These are phyloP conservation scores for Trichoderma reesei DNA, from an alignment of 495 filamentous ascomycete species.

Conservation along the genomic window DNA sequence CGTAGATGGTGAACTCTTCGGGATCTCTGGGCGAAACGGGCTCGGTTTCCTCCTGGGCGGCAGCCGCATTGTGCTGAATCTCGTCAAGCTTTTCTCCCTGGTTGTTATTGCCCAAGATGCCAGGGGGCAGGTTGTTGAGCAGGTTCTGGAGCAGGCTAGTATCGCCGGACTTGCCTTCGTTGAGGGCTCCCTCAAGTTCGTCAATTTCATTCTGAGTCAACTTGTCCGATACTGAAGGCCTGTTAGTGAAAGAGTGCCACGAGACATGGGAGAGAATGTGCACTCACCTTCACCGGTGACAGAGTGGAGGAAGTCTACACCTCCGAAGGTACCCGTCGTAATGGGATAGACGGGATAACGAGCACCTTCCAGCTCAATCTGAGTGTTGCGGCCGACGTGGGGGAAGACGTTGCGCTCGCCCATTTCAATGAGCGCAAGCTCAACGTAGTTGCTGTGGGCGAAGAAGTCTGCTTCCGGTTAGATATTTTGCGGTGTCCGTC, in stretches of 20 bases:
- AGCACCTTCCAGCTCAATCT: slow-evolving; percentile 55
- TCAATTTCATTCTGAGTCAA: slow-evolving; percentile 78
- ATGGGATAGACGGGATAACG: slow-evolving; percentile 59
- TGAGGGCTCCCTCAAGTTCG: slow-evolving; percentile 66
- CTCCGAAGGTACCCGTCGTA: slow-evolving; percentile 85
- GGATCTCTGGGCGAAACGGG: slow-evolving; percentile 60
- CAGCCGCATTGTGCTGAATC: slow-evolving; percentile 55
- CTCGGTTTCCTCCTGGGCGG: slow-evolving; percentile 55
- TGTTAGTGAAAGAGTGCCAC: background rate
- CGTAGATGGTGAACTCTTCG: slow-evolving; percentile 61
- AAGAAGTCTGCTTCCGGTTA: slow-evolving; percentile 51
- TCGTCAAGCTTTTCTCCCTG: slow-evolving; percentile 47
- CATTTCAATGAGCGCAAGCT: slow-evolving; percentile 75
- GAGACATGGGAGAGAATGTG: background rate
- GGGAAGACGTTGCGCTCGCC: slow-evolving; percentile 74
- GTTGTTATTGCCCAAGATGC: slow-evolving; percentile 61
- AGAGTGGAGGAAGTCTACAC: slow-evolving; percentile 76
- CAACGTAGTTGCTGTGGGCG: slow-evolving; percentile 84
- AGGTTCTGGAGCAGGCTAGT: slow-evolving; percentile 64
- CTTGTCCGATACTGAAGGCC: slow-evolving; percentile 59
- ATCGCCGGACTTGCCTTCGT: slow-evolving; percentile 43
- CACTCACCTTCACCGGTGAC: slow-evolving; percentile 63
- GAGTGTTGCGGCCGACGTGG: slow-evolving; percentile 66
- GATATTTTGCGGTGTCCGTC: background rate
- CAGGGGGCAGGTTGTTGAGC: slow-evolving; percentile 65